Evolutionary conservation across 306 rosid genomes (phyloP).

Genomic region (Malus sieversii): DNA sequence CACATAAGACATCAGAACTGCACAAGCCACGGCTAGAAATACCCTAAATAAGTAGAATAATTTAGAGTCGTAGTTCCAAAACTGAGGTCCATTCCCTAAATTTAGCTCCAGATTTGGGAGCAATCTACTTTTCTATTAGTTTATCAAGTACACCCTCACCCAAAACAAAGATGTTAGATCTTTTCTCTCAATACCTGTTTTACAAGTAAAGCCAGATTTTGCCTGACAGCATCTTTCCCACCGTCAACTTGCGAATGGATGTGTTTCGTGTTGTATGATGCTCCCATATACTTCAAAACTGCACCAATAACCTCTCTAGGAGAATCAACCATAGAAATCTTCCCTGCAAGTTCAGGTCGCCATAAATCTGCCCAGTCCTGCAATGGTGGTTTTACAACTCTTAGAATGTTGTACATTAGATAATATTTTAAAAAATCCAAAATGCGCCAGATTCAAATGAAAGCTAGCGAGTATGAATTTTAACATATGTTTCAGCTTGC

Average conservation of each 20-base stretch:
- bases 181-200: conserved; percentile 55
- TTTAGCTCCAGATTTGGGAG: background rate
- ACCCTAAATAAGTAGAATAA: background rate
- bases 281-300: conserved; percentile 91
- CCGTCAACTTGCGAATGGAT: conserved; percentile 52
- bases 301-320: conserved; percentile 93
- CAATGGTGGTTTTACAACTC: conserved; percentile 19
- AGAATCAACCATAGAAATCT: conserved; percentile 84
- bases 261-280: conserved; percentile 63
- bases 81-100: background rate
- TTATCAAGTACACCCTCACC: background rate
- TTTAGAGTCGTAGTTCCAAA: background rate
- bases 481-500: background rate
- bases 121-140: background rate
- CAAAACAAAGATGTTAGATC: background rate
- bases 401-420: conserved; percentile 9
- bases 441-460: background rate
- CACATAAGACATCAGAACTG: background rate
- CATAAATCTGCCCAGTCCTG: conserved; percentile 98
- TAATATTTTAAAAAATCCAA: background rate
- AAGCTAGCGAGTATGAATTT: background rate
- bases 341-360: conserved; percentile 88
- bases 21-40: background rate
- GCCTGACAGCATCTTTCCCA: conserved; percentile 61
- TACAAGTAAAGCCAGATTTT: conserved; percentile 52